Percentiles rank a stretch among this genome's conserved stretches.
These are phyloP conservation scores for Populus pruinosa DNA, from an alignment of 345 rosid genomes.

Conservation along the genomic window DNA sequence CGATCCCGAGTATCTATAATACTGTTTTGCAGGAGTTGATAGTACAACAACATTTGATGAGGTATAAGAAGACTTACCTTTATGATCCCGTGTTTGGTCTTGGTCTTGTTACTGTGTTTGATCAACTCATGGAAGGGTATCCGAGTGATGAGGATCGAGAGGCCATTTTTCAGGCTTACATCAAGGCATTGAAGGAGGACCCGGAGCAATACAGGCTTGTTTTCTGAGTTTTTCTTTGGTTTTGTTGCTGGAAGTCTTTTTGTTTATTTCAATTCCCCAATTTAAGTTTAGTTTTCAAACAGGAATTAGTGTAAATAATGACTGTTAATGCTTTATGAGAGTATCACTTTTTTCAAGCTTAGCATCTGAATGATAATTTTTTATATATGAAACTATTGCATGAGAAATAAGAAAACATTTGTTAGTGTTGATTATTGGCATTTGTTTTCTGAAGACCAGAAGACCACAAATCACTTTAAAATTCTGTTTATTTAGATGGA, in stretches of 20 bases:
- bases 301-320: background rate
- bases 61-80: slow-evolving; percentile 72
- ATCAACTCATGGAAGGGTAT: slow-evolving; percentile 98
- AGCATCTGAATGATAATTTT: background rate
- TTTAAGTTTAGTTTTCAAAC: background rate
- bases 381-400: background rate
- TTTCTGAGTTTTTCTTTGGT: background rate
- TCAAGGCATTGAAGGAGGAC: slow-evolving; percentile 77
- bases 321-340: background rate
- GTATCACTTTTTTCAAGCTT: background rate
- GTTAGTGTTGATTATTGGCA: background rate
- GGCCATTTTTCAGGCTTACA: slow-evolving; percentile 76
- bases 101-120: slow-evolving; percentile 90
- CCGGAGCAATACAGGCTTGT: slow-evolving; percentile 84
- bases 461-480: background rate
- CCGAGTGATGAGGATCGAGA: slow-evolving; percentile 90
- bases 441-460: background rate
- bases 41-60: slow-evolving; percentile 94
- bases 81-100: slow-evolving; percentile 94
- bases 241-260: background rate
- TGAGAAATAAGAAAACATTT: background rate
- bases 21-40: slow-evolving; percentile 81
- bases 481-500: background rate
- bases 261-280: background rate
- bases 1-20: slow-evolving; percentile 92